These are phyloP conservation scores for Aegilops longissima DNA, from an alignment of 176 grass and related monocot species.

Conservation along the genomic window DNA sequence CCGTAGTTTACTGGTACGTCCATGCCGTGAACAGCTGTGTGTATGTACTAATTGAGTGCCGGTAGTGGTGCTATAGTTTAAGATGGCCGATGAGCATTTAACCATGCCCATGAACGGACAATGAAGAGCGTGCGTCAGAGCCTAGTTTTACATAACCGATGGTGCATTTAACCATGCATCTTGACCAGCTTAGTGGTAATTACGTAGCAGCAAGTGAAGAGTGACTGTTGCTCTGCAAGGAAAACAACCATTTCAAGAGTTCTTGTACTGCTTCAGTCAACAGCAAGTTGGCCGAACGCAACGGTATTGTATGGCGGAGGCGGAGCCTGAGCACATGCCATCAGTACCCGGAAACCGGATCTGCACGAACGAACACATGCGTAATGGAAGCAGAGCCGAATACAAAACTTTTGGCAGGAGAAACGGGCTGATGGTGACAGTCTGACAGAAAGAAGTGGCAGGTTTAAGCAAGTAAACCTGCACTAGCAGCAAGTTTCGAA, in stretches of 20 bases:
- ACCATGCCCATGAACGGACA: background rate
- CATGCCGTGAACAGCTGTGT: background rate
- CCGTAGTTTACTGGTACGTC: background rate
- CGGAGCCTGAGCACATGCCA: background rate
- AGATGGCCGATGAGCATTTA: constrained; percentile 12
- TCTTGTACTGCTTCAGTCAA: background rate
- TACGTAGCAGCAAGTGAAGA: background rate
- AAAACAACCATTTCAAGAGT: background rate
- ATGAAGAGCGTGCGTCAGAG: background rate
- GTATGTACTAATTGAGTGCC: background rate
- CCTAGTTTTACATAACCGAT: background rate
- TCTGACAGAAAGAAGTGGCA: background rate
- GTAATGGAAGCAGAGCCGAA: background rate
- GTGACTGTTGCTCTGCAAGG: background rate
- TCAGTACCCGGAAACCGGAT: background rate
- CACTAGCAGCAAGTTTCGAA: background rate
- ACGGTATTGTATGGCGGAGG: background rate
- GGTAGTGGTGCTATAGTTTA: background rate
- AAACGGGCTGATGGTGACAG: background rate
- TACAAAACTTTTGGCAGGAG: background rate
- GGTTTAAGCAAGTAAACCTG: background rate
- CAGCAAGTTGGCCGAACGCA: background rate
- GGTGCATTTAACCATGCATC: background rate
- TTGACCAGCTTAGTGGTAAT: background rate
- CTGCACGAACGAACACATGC: background rate